Evolutionary conservation across 192 early-diverging fungal species (phyloP).

Genomic region (Neocallimastix lanati): DNA sequence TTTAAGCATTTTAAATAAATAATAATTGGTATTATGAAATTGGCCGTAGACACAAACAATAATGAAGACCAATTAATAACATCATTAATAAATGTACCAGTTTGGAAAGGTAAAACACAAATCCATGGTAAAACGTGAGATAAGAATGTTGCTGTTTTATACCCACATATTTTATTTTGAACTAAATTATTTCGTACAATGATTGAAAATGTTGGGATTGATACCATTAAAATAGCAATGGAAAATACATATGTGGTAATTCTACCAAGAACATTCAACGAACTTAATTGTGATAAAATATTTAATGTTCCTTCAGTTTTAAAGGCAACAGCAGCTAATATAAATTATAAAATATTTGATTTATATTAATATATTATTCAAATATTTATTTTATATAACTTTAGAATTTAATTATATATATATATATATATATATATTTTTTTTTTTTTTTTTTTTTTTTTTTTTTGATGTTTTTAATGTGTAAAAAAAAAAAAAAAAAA

Average conservation of each 20-base stretch:
- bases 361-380: too few species aligned
- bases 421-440: too few species aligned
- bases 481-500: too few species aligned
- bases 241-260: slow-evolving; percentile 19
- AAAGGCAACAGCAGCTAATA: background rate
- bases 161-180: slow-evolving; percentile 18
- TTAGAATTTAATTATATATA: too few species aligned
- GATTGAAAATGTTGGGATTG: slow-evolving; percentile 25
- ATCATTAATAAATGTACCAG: slow-evolving; percentile 9
- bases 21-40: slow-evolving; percentile 30
- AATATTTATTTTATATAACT: too few species aligned
- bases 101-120: slow-evolving; percentile 18
- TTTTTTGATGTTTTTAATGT: too few species aligned
- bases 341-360: too few species aligned
- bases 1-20: slow-evolving; percentile 30
- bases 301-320: slow-evolving; percentile 10
- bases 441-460: too few species aligned
- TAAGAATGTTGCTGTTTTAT: slow-evolving; percentile 2
- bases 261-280: slow-evolving; percentile 11
- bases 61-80: slow-evolving; percentile 30
- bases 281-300: slow-evolving; percentile 6
- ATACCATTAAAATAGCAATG: slow-evolving; percentile 26
- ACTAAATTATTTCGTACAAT: slow-evolving; percentile 21
- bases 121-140: slow-evolving; percentile 25
- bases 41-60: slow-evolving; percentile 25